These are phyloP conservation scores for Beauveria varroae DNA, from an alignment of 2,329 filamentous ascomycete genomes.

Conservation along the genomic window DNA sequence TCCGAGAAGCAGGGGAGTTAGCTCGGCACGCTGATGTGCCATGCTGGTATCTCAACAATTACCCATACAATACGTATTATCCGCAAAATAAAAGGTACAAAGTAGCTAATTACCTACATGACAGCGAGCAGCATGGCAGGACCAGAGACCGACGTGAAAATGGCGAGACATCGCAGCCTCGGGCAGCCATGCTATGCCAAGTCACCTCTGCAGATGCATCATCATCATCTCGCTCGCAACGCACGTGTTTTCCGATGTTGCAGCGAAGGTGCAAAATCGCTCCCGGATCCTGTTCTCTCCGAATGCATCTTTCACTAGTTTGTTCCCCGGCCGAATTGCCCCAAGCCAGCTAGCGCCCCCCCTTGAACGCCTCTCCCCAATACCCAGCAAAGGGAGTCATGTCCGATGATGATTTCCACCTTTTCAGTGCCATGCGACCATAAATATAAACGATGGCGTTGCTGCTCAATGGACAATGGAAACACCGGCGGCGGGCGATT, in stretches of 20 bases:
- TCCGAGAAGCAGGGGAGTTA: no score
- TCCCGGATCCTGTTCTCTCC: background rate
- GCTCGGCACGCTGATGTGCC: no score
- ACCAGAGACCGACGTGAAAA: background rate
- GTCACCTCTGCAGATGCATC: background rate
- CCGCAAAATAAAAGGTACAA: no score
- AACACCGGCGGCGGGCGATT: background rate
- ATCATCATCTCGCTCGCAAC: background rate
- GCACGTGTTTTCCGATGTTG: background rate
- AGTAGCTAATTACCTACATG: no score
- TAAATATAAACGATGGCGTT: background rate
- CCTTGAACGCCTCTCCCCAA: background rate
- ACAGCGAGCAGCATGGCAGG: no score
- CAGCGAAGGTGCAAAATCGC: background rate
- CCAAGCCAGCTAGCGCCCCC: conserved; percentile 4
- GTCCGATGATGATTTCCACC: conserved; percentile 7
- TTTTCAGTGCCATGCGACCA: background rate
- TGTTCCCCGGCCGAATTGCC: background rate
- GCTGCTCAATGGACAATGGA: background rate
- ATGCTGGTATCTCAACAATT: no score
- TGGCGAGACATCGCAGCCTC: background rate
- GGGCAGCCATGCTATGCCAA: background rate
- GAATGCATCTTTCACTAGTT: background rate
- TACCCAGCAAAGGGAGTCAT: background rate
- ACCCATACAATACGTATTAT: no score